These are phyloP conservation scores for Myriosclerotinia scirpicola DNA, from an alignment of 2,329 filamentous ascomycete species.

Conservation along the genomic window DNA sequence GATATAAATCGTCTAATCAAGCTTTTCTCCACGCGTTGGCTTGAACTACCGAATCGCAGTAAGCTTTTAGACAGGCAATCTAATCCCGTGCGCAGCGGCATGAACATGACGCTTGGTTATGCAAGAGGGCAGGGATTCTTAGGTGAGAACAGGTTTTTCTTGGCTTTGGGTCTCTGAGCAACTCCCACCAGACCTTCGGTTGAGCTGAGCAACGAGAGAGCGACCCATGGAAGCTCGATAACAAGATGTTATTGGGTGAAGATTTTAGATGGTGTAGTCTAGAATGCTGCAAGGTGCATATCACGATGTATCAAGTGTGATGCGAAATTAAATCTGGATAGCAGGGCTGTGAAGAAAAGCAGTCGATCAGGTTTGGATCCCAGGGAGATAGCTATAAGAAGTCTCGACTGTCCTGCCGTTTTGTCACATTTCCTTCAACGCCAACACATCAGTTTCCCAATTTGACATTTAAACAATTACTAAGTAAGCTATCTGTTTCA, in stretches of 20 bases:
- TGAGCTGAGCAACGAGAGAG: neutral
- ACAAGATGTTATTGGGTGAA: neutral
- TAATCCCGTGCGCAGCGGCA: neutral
- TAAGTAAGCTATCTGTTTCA: neutral
- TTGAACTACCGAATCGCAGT: neutral
- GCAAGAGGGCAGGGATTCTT: neutral
- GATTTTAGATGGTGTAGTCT: neutral
- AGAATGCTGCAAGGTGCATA: neutral
- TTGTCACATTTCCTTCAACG: neutral
- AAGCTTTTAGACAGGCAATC: neutral
- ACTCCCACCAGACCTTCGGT: neutral
- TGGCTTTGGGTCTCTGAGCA: neutral
- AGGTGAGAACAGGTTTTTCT: conserved; percentile 12
- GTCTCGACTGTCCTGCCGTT: neutral
- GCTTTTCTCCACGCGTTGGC: neutral
- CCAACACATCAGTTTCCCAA: neutral
- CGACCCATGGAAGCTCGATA: neutral
- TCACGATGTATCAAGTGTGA: conserved; percentile 9
- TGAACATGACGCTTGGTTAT: conserved; percentile 6
- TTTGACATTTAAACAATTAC: neutral
- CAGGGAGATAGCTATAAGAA: neutral
- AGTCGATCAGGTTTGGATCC: neutral
- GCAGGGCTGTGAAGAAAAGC: neutral
- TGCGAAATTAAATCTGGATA: neutral
- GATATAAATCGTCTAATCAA: neutral